Evolutionary conservation across 495 filamentous ascomycete species (phyloP), one percentile per base, ranked within the genome.

Genomic region (Jackrogersella minutella): DNA sequence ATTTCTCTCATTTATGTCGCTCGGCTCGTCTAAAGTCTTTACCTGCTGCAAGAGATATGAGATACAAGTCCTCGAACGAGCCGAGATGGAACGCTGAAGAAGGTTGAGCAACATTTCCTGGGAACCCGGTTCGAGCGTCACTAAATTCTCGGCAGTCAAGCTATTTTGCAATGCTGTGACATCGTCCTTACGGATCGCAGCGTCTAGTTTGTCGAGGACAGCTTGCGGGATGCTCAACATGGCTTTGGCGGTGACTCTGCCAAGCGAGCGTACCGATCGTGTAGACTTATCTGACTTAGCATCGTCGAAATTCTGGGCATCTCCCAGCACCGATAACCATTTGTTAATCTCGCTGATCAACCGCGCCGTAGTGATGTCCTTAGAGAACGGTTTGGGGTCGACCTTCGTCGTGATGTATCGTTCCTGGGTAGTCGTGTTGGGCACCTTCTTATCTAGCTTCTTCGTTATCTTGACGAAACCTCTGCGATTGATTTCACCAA

Each of bases 401-500:
- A 99, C 94, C 79, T 95, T 96, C 14, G 90, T 90, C 46, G 89
- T 87, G 49, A 98, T 79, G 68, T 97, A 98, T 34, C 86, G 84
- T 64, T 90, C 85, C 77, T 97, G 93, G 0, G 90, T 88, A 57
- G 86, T 83, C 1, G 86, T 82, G 6, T 86, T 84, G 2, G 86
- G 84, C 2, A 96, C 82, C 77, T 93, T 96, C 79, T 97, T 97
- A 79, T 97, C 93, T 17, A 96, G 81, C 76, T 99, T 99, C 81
- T 97, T 99, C 17, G 93, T 94, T 77, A 99, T 98, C 79, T 99
- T 99, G 69, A 96, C 84, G 70, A 99, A 99, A 0, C 95, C 95
- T 59, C 91, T 85, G 33, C 93, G 85, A 72, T 99, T 99, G 68
- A 98, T 93, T 79, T 98, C 95, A 24, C 93, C 96, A 65, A 97